These are phyloP conservation scores for Penicillium sp. DNA, from an alignment of 2,329 filamentous ascomycete genomes.

Conservation along the genomic window DNA sequence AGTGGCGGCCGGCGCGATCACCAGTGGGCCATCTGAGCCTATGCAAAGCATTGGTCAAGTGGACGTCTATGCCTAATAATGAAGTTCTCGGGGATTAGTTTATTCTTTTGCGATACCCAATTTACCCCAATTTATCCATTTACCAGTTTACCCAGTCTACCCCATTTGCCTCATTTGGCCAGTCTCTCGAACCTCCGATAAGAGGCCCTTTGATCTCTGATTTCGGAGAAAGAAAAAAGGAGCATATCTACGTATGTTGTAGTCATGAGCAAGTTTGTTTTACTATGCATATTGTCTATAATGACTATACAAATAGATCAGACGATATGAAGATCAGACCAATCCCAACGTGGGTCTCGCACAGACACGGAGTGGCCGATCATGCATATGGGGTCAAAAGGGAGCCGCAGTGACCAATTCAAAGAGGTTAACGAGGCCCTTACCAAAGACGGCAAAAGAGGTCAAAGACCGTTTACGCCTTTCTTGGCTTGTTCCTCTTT, in stretches of 20 bases:
- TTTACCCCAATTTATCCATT: not conserved
- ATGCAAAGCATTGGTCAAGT: slow-evolving; percentile 15
- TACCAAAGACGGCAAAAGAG: not conserved
- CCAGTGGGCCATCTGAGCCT: slow-evolving; percentile 9
- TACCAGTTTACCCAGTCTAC: not conserved
- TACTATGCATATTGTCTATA: not conserved
- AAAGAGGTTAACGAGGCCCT: too few relatives aligned
- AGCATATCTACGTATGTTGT: not conserved
- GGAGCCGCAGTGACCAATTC: slow-evolving; percentile 6
- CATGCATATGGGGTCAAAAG: slow-evolving; percentile 14
- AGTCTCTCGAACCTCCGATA: not conserved
- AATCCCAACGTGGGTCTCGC: not conserved
- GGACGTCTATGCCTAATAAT: slow-evolving; percentile 20
- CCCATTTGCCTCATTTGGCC: slow-evolving; percentile 4
- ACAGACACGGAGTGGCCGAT: slow-evolving; percentile 19
- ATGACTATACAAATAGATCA: not conserved
- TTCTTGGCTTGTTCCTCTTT: not conserved
- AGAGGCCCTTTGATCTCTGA: not conserved
- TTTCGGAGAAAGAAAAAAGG: too few relatives aligned
- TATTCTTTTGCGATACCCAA: slow-evolving; percentile 10
- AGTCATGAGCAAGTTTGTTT: not conserved
- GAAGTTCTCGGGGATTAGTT: slow-evolving; percentile 8
- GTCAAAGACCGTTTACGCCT: not conserved
- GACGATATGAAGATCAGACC: not conserved
- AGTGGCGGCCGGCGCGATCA: slow-evolving; percentile 15